Percentiles rank a stretch among this genome's conserved stretches.
These are phyloP conservation scores for Claviceps arundinis DNA, from an alignment of 2,329 filamentous ascomycete genomes.

Conservation along the genomic window DNA sequence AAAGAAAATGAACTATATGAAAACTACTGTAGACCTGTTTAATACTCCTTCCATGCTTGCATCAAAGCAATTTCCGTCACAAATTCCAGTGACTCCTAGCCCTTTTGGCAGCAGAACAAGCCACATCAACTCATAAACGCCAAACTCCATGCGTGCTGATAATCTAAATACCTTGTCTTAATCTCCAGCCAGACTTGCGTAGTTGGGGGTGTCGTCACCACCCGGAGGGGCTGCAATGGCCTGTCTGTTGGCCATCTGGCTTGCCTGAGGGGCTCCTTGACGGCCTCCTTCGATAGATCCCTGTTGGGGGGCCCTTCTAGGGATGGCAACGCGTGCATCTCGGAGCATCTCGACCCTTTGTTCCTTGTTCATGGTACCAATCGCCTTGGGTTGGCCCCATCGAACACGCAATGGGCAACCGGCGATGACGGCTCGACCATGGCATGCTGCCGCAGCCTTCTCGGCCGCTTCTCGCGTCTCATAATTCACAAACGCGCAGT, in stretches of 20 bases:
- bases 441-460: slow-evolving; percentile 67
- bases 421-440: slow-evolving; percentile 79
- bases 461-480: slow-evolving; percentile 75
- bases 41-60: slow-evolving; percentile 3
- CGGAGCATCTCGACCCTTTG: slow-evolving; percentile 68
- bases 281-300: slow-evolving; percentile 23
- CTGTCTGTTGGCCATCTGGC: slow-evolving; percentile 15
- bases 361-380: slow-evolving; percentile 84
- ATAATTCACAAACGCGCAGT: slow-evolving; percentile 95
- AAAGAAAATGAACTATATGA: neutral
- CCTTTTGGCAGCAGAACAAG: neutral
- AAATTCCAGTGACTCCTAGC: slow-evolving; percentile 2
- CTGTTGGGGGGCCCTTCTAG: slow-evolving; percentile 11
- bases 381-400: slow-evolving; percentile 84
- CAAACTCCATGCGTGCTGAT: slow-evolving; percentile 14
- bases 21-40: neutral
- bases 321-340: slow-evolving; percentile 43
- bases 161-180: slow-evolving; percentile 25
- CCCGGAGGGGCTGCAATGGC: slow-evolving; percentile 68
- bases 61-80: neutral
- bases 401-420: slow-evolving; percentile 82
- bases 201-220: slow-evolving; percentile 56
- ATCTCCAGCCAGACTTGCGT: slow-evolving; percentile 75
- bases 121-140: slow-evolving; percentile 12
- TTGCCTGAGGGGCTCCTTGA: slow-evolving; percentile 19